Conservation (phyloP, 2,329 filamentous ascomycete species). For the Beauveria medogensis region DNA sequence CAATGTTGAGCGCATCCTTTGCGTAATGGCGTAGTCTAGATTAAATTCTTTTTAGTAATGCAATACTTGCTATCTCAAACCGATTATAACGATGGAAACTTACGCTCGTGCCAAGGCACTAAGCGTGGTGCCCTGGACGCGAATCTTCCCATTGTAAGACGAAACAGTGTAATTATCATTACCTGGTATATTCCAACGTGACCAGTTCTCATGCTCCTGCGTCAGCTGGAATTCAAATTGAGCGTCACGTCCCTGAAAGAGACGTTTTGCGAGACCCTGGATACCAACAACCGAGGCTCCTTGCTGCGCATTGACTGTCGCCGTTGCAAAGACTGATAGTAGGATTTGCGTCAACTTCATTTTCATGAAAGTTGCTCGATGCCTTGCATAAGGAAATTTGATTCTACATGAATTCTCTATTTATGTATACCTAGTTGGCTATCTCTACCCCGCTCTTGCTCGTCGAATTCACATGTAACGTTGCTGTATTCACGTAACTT, state of each 20-base stretch:
- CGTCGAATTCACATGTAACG: neutral
- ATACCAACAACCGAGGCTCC: neutral
- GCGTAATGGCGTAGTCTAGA: constrained; percentile 7
- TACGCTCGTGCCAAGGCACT: constrained; percentile 6
- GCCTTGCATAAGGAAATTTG: neutral
- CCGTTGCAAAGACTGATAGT: neutral
- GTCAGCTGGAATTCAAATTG: constrained; percentile 1
- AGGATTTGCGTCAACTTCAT: neutral
- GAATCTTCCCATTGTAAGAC: constrained; percentile 1
- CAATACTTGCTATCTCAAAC: neutral
- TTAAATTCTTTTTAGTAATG: neutral
- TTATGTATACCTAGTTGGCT: neutral
- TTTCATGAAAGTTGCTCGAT: neutral
- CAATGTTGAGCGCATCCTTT: neutral
- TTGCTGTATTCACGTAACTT: neutral
- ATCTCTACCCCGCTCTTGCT: neutral
- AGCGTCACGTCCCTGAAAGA: neutral
- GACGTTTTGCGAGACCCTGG: neutral
- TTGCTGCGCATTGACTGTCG: neutral
- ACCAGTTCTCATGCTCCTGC: neutral
- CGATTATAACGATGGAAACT: neutral
- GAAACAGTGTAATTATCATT: constrained; percentile 6
- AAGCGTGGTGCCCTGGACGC: constrained; percentile 1
- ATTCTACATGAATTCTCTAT: neutral
- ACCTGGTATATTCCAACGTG: neutral